Evolutionary conservation across 257 asterid species (phyloP), one percentile per base, ranked within the genome.

Genomic region (Perilla frutescens): DNA sequence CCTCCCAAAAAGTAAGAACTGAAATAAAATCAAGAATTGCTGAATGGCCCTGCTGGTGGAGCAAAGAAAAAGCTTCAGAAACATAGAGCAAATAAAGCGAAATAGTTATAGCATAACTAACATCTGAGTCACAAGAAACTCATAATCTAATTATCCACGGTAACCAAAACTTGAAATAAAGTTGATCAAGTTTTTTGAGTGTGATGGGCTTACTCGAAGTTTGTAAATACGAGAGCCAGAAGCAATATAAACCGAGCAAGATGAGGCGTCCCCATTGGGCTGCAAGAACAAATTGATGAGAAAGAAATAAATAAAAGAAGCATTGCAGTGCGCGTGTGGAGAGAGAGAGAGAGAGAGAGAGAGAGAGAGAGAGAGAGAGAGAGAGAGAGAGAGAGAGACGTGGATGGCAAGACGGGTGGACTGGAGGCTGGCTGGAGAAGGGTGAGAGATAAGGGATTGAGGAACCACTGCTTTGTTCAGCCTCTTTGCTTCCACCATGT

Each of bases 381-480:
- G 34, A 57, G 59, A 54, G 56, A 8, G 8, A 15, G 39, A 39
- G 44, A 7, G 9, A 41, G 34, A 58, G 62, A 89, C 96, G 64
- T 84, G 93, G 82, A 94, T 80, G 31, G 97, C 97, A 26, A 91
- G 95, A 54, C 97, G 97, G 72, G 96, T 88, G 50, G 97, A 84
- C 72, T 90, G 97, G 67, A 91, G 83, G 72, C 78, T 88, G 57
- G 86, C 95, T 1, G 97, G 91, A 68, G 97, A 94, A 49, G 99
- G 96, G 64, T 90, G 78, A 8, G 84, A 68, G 45, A 94, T 66
- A 26, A 94, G 93, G 68, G 90, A 79, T 37, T 81, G 48, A 32
- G 99, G 96, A 36, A 94, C 83, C 29, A 40, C 81, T 15, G 97
- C 95, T 74, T 94, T 94, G 81, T 70, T 87, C 72, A 94, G 73